A percentile compares a stretch with the other conserved stretches of the same genome.
These are phyloP conservation scores for Aspergillus candidus DNA, from an alignment of 2,329 filamentous ascomycete species.

Conservation along the genomic window DNA sequence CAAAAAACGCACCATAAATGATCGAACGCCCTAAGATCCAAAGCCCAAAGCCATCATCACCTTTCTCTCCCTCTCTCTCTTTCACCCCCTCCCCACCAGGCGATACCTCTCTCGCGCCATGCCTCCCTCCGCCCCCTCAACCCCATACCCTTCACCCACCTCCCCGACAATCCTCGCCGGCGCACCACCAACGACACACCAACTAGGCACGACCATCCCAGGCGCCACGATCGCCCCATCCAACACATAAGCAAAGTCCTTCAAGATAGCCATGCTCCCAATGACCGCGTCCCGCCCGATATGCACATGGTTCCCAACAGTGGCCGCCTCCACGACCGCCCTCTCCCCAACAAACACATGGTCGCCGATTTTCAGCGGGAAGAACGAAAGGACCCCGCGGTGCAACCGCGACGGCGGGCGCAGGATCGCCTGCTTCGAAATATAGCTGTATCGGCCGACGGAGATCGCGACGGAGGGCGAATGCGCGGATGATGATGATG, in stretches of 20 bases:
- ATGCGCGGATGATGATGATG: slow-evolving; percentile 24
- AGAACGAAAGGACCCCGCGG: slow-evolving; percentile 59
- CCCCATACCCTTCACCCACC: slow-evolving; percentile 49
- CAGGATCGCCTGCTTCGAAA: slow-evolving; percentile 70
- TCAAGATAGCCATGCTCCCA: slow-evolving; percentile 83
- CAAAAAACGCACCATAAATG: slow-evolving; percentile 5
- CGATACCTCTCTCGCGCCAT: slow-evolving; percentile 39
- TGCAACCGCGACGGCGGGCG: slow-evolving; percentile 78
- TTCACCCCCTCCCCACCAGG: slow-evolving; percentile 29
- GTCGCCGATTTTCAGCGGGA: slow-evolving; percentile 86
- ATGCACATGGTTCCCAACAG: slow-evolving; percentile 77
- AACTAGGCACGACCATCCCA: slow-evolving; percentile 88
- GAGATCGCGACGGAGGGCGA: slow-evolving; percentile 56
- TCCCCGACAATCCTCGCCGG: slow-evolving; percentile 78
- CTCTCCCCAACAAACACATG: slow-evolving; percentile 82
- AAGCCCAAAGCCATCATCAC: slow-evolving; percentile 1
- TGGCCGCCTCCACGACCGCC: slow-evolving; percentile 74
- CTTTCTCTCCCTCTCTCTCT: background rate
- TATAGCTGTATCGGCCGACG: slow-evolving; percentile 86
- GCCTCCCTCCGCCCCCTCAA: slow-evolving; percentile 40
- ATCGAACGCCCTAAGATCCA: slow-evolving; percentile 1
- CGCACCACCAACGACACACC: slow-evolving; percentile 79
- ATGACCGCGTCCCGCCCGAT: slow-evolving; percentile 73
- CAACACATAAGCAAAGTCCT: slow-evolving; percentile 84
- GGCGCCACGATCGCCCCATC: slow-evolving; percentile 77